Base-by-base conservation (phyloP, 148 eudicot genomes). In the Limonium bicolor region DNA sequence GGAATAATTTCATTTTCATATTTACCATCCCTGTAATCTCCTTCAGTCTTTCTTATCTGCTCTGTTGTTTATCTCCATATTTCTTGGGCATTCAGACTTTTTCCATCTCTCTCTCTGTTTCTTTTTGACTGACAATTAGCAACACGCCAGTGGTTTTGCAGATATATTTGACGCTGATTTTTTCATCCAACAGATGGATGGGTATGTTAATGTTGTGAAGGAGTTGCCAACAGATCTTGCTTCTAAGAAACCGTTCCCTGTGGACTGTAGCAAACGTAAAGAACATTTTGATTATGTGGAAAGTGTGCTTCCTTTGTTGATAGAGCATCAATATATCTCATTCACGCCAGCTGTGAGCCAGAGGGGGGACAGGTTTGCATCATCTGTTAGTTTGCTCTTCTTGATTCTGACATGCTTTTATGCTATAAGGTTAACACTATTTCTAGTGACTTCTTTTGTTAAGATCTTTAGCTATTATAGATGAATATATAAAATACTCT, bases 321-420 rank as follows among this genome's bases (percentile, higher is more conserved):
- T 85, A 53, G 38, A 90, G 62, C 94, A 90, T 78, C 80, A 33
- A 19, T 90, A 90, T 61, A 90, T 90, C 38, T 90, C 99, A 40
- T 48, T 90, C 53, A 80, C 84, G n/a, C 95, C 99, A 4, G 85
- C 83, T 31, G 85, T 90, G 95, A 90, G 94, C 72, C 99, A 90
- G 62, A 75, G 93, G 53, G 78, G 95, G 54, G 99, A 90, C 63
- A 85, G 95, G 99, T 90, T 68, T n/a, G n/a, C n/a, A n/a, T n/a
- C n/a, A n/a, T n/a, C n/a, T n/a, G n/a, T n/a, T n/a, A n/a, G n/a
- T n/a, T n/a, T n/a, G n/a, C n/a, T n/a, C n/a, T n/a, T n/a, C n/a
- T n/a, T n/a, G n/a, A n/a, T n/a, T n/a, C n/a, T n/a, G n/a, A n/a
- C n/a, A n/a, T n/a, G n/a, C n/a, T n/a, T n/a, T n/a, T n/a, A n/a